A percentile compares a stretch with the other conserved stretches of the same genome.
These are phyloP conservation scores for Skeletonema marinoi DNA, from an alignment of 108 stramenopile genomes.

Conservation along the genomic window DNA sequence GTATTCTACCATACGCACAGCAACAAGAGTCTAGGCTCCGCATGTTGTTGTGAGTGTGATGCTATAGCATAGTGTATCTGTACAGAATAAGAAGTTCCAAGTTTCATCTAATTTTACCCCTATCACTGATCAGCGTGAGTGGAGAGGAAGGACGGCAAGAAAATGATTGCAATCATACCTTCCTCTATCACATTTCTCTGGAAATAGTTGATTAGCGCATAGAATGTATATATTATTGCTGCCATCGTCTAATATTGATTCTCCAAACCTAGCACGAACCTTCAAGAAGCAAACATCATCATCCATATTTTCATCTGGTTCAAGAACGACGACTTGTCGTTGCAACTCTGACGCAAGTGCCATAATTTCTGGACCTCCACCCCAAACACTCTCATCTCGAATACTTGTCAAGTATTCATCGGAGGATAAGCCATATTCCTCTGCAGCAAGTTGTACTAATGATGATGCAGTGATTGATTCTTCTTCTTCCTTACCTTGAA, in stretches of 20 bases:
- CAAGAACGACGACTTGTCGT: constrained; percentile 84
- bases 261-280: constrained; percentile 55
- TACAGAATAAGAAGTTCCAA: too few relatives aligned
- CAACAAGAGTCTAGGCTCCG: too few relatives aligned
- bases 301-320: constrained; percentile 13
- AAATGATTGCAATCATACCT: constrained; percentile 57
- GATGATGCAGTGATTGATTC: constrained; percentile 64
- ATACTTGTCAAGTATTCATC: constrained; percentile 83
- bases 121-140: too few relatives aligned
- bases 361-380: constrained; percentile 95
- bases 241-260: constrained; percentile 25
- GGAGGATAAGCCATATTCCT: constrained; percentile 67
- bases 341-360: constrained; percentile 85
- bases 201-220: constrained; percentile 51
- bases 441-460: constrained; percentile 72
- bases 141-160: constrained; percentile 44
- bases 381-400: constrained; percentile 88
- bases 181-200: constrained; percentile 24
- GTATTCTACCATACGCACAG: too few relatives aligned
- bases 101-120: too few relatives aligned
- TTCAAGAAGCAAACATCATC: constrained; percentile 12
- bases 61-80: too few relatives aligned
- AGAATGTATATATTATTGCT: constrained; percentile 44
- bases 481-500: constrained; percentile 60
- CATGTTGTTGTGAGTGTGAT: too few relatives aligned